Evolutionary conservation across 1,139 yeast genomes (phyloP).

Genomic region (Yamadazyma kanchanaburiensis): DNA sequence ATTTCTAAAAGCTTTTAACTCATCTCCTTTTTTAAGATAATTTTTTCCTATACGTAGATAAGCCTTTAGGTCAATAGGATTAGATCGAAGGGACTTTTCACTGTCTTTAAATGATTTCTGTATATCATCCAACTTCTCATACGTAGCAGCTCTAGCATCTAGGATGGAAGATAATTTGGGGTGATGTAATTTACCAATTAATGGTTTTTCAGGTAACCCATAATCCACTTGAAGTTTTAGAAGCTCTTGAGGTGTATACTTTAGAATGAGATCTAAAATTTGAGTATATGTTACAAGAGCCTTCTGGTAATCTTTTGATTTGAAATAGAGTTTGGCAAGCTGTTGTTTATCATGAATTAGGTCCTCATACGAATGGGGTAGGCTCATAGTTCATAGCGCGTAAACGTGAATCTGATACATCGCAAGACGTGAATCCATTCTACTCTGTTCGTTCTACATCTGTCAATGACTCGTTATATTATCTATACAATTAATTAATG

Average conservation of each 20-base stretch:
- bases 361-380: constrained; percentile 17
- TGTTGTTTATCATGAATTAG: constrained; percentile 26
- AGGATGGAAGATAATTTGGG: constrained; percentile 22
- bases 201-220: constrained; percentile 17
- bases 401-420: too few relatives aligned
- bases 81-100: constrained; percentile 35
- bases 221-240: constrained; percentile 7
- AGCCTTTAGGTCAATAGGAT: constrained; percentile 59
- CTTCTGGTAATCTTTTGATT: constrained; percentile 22
- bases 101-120: constrained; percentile 47
- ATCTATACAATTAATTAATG: too few relatives aligned
- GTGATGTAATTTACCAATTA: constrained; percentile 23
- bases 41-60: constrained; percentile 55
- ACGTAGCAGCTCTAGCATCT: constrained; percentile 59
- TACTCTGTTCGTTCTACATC: too few relatives aligned
- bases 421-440: too few relatives aligned
- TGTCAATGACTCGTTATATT: too few relatives aligned
- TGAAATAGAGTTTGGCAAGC: constrained; percentile 33
- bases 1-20: constrained; percentile 39
- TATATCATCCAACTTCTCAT: constrained; percentile 44
- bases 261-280: constrained; percentile 15
- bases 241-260: constrained; percentile 13
- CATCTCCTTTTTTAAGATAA: constrained; percentile 23
- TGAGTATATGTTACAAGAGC: constrained; percentile 25
- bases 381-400: too few relatives aligned